These are phyloP conservation scores for Geotrichum histeridarum DNA, from an alignment of 1,139 yeast genomes.

Conservation along the genomic window DNA sequence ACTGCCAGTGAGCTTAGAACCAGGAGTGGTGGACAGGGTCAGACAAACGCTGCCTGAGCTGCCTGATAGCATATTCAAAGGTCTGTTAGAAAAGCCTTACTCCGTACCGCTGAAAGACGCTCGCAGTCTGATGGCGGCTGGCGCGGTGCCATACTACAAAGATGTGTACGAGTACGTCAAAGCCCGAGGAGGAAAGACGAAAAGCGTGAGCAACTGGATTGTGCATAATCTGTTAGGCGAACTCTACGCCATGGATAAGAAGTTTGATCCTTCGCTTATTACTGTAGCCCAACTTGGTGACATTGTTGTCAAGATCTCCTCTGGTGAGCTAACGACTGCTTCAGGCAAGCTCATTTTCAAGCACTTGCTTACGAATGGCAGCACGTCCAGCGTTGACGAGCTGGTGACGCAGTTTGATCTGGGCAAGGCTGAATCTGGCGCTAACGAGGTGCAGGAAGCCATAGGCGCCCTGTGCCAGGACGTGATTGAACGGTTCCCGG, in stretches of 20 bases:
- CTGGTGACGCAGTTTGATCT: conserved; percentile 57
- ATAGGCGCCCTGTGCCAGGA: conserved; percentile 49
- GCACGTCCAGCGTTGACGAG: conserved; percentile 34
- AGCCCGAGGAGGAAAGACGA: conserved; percentile 24
- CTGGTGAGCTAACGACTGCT: conserved; percentile 44
- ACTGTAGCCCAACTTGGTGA: conserved; percentile 42
- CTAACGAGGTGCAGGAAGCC: conserved; percentile 41
- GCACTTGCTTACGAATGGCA: conserved; percentile 51
- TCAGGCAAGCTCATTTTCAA: conserved; percentile 63
- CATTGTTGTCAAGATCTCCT: conserved; percentile 42
- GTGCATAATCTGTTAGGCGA: conserved; percentile 76
- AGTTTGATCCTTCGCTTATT: conserved; percentile 30
- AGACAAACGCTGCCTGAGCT: conserved; percentile 48
- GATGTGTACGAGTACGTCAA: conserved; percentile 38
- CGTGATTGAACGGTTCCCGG: conserved; percentile 49
- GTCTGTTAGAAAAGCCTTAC: conserved; percentile 49
- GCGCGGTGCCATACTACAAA: conserved; percentile 48
- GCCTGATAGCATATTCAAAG: conserved; percentile 57
- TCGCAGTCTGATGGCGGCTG: conserved; percentile 50
- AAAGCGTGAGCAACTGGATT: conserved; percentile 68
- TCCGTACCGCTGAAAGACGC: conserved; percentile 68
- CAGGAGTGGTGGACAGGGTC: conserved; percentile 42
- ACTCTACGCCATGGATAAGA: conserved; percentile 49
- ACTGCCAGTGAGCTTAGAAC: conserved; percentile 50
- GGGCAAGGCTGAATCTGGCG: conserved; percentile 34